Evolutionary conservation across 2,329 filamentous ascomycete genomes (phyloP), one percentile per base, ranked within the genome.

Genomic region (Fulvia fulva): DNA sequence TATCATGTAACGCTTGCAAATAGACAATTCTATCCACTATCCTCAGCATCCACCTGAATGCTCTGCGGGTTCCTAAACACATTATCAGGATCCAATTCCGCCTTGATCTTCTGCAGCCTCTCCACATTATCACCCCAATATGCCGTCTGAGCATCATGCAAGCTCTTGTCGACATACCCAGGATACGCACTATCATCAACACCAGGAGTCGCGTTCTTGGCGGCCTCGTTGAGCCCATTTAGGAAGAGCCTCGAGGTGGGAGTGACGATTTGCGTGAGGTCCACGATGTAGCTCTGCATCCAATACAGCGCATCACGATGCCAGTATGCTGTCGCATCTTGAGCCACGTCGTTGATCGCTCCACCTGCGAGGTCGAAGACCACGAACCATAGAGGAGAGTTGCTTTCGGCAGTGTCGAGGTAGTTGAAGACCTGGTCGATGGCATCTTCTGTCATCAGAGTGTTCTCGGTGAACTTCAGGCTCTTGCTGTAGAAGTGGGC

Each of bases 121-220:
- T 61, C 53, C 23, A 73, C 43, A 56, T 73, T 73, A 2, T 57
- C 57, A 16, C 64, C 65, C n/a, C 66, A 68, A 50, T 73, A 74
- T 34, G 61, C 63, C 51, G 69, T 67, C 16, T 66, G 63, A 43
- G 63, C 62, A 21, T 70, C 66, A 2, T 66, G 64, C 52, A 74
- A 65, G 22, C 68, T 67, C 54, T 68, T 63, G 44, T 69, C 67
- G 5, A 67, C 57, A 56, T 65, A 65, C 12, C 62, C 61, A 2
- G 62, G 59, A 51, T 62, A 65, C n/a, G 60, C 64, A 34, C 58
- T 58, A 46, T 61, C 56, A 49, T 62, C 63, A 9, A 59, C 57
- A 16, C 58, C 59, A 16, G 58, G 58, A 9, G 37, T 41, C 28
- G 57, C 46, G 19, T 56, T 54, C 23, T 58, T 53, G 26, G 52